Conservation (phyloP, 176 grass and related monocot species). For the Areca catechu region DNA sequence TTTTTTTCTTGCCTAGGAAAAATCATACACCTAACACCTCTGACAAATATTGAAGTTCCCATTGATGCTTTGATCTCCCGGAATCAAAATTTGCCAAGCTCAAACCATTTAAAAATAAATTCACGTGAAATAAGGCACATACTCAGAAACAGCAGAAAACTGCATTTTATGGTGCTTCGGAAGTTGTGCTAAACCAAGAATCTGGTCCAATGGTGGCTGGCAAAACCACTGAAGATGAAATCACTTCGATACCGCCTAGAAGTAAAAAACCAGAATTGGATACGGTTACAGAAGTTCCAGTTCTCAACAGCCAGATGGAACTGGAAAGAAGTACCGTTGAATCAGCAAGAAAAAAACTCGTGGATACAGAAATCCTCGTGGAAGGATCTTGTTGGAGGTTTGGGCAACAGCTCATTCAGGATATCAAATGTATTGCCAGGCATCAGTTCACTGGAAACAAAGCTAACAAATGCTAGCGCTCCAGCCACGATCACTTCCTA, state of each 20-base stretch:
- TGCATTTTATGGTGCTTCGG: conserved; percentile 1
- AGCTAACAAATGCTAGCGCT: conserved; percentile 11
- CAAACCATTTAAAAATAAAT: conserved; percentile 17
- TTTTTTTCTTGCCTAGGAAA: neutral
- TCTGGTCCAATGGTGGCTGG: conserved; percentile 11
- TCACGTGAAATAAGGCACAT: conserved; percentile 12
- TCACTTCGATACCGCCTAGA: conserved; percentile 32
- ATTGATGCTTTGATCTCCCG: conserved; percentile 22
- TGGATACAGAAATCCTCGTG: conserved; percentile 96
- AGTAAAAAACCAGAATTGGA: conserved; percentile 16
- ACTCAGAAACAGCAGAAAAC: conserved; percentile 26
- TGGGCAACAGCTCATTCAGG: conserved; percentile 44
- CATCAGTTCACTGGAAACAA: conserved; percentile 23
- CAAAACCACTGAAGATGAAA: conserved; percentile 18
- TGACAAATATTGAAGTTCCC: neutral
- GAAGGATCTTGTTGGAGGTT: conserved; percentile 60
- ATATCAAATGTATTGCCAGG: conserved; percentile 37
- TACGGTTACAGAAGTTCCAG: conserved; percentile 6
- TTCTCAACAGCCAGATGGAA: conserved; percentile 30
- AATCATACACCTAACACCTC: neutral
- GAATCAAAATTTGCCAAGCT: conserved; percentile 16
- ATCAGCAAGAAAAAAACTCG: conserved; percentile 26
- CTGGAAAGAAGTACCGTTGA: conserved; percentile 5
- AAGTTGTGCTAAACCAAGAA: conserved; percentile 25
- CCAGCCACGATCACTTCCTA: neutral